Evolutionary conservation across 169 alveolate species (phyloP).

Genomic region (Cryptosporidium muris): DNA sequence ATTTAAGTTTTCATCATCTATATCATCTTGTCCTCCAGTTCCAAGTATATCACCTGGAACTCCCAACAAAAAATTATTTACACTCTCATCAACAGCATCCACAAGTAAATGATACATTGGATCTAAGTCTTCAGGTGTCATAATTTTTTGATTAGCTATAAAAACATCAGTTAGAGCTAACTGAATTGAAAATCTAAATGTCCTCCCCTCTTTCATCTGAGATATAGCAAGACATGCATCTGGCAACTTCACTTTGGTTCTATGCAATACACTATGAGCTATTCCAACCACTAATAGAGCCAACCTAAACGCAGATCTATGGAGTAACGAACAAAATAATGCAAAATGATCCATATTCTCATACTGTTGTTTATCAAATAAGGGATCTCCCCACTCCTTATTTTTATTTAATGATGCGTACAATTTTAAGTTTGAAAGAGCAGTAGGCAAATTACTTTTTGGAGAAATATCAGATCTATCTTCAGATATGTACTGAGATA

Average conservation of each 20-base stretch:
- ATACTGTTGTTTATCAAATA: constrained; percentile 35
- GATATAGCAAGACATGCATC: constrained; percentile 63
- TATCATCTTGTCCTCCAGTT: constrained; percentile 28
- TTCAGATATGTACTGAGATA: constrained; percentile 16
- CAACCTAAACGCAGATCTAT: constrained; percentile 65
- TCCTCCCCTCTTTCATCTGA: constrained; percentile 11
- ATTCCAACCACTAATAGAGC: constrained; percentile 62
- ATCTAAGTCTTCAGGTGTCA: constrained; percentile 34
- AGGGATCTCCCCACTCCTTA: constrained; percentile 37
- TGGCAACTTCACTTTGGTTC: constrained; percentile 49
- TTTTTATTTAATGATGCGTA: constrained; percentile 12
- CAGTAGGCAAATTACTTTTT: constrained; percentile 30
- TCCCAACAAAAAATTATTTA: constrained; percentile 45
- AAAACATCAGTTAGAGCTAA: constrained; percentile 41
- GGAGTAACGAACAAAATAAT: constrained; percentile 41
- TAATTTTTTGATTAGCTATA: constrained; percentile 47
- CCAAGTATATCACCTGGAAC: constrained; percentile 35
- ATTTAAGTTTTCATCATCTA: constrained; percentile 47
- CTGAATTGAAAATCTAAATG: constrained; percentile 15
- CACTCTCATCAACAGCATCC: constrained; percentile 31
- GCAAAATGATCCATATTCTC: constrained; percentile 59
- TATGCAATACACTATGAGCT: constrained; percentile 37
- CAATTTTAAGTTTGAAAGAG: constrained; percentile 23
- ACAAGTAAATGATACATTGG: constrained; percentile 11
- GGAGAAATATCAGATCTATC: constrained; percentile 43